These are phyloP conservation scores for Eucalyptus marginata DNA, from an alignment of 345 rosid genomes.

Conservation along the genomic window DNA sequence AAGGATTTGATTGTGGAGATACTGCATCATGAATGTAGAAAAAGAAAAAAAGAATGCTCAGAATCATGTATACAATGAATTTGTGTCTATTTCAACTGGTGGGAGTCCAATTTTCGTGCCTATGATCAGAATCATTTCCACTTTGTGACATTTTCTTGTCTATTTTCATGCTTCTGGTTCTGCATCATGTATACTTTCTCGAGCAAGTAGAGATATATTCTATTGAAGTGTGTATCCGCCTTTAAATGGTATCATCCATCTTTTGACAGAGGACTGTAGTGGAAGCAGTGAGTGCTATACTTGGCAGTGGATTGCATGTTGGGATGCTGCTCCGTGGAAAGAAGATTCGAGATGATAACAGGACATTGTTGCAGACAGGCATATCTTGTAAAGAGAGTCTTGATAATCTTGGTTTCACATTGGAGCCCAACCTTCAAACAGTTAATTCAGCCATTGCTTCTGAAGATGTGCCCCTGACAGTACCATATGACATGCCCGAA, in stretches of 20 bases:
- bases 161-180: neutral
- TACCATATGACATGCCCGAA: constrained; percentile 16
- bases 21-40: neutral
- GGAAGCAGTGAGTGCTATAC: constrained; percentile 73
- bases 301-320: constrained; percentile 64
- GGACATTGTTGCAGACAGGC: constrained; percentile 71
- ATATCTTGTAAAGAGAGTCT: constrained; percentile 51
- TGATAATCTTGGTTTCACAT: constrained; percentile 58
- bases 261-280: constrained; percentile 54
- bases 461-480: constrained; percentile 20
- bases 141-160: neutral
- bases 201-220: neutral
- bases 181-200: neutral
- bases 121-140: neutral
- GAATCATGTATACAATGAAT: neutral
- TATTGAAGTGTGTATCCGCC: neutral
- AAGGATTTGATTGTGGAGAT: neutral
- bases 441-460: constrained; percentile 22
- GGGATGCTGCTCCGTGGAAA: constrained; percentile 83
- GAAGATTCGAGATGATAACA: constrained; percentile 80
- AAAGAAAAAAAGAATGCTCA: neutral
- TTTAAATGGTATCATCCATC: neutral
- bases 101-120: neutral
- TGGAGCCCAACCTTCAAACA: constrained; percentile 51
- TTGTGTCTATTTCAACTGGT: neutral